Conservation (phyloP, 805 yeast species). For the Candida jianshihensis region DNA sequence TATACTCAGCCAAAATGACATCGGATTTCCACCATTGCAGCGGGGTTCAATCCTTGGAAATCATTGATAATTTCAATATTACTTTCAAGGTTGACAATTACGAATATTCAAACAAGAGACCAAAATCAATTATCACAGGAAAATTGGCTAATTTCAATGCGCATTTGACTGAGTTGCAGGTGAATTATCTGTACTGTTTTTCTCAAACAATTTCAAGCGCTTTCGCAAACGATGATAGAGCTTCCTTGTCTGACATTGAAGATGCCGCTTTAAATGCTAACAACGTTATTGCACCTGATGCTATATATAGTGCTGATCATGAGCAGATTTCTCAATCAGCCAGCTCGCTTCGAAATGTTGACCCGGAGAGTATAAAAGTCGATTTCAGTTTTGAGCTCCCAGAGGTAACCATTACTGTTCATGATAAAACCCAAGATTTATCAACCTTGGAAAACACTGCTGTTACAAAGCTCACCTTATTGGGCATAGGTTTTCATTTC, state of each 20-base stretch:
- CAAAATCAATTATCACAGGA: constrained; percentile 49
- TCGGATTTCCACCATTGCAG: constrained; percentile 50
- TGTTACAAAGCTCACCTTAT: constrained; percentile 53
- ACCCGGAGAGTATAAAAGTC: constrained; percentile 26
- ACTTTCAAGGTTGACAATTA: constrained; percentile 50
- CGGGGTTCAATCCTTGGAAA: constrained; percentile 38
- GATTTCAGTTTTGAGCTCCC: constrained; percentile 56
- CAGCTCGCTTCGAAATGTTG: constrained; percentile 13
- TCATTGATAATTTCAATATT: constrained; percentile 61
- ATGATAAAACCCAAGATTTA: constrained; percentile 39
- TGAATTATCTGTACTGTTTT: constrained; percentile 48
- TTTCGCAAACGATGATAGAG: constrained; percentile 37
- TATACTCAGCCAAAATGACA: constrained; percentile 62
- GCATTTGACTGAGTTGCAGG: constrained; percentile 67
- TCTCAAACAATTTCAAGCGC: constrained; percentile 49
- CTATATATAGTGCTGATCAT: constrained; percentile 19
- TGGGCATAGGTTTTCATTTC: constrained; percentile 47
- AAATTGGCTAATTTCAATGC: constrained; percentile 56
- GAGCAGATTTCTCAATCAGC: constrained; percentile 12
- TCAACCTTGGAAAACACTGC: constrained; percentile 31
- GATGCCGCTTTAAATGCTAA: constrained; percentile 65
- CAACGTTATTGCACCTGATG: constrained; percentile 31
- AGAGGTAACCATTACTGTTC: constrained; percentile 52
- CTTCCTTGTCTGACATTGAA: constrained; percentile 44
- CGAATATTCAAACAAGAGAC: constrained; percentile 33